phyloP scores from a whole-genome alignment of 2,329 filamentous ascomycete species.

The Colletotrichum sansevieriae region DNA sequence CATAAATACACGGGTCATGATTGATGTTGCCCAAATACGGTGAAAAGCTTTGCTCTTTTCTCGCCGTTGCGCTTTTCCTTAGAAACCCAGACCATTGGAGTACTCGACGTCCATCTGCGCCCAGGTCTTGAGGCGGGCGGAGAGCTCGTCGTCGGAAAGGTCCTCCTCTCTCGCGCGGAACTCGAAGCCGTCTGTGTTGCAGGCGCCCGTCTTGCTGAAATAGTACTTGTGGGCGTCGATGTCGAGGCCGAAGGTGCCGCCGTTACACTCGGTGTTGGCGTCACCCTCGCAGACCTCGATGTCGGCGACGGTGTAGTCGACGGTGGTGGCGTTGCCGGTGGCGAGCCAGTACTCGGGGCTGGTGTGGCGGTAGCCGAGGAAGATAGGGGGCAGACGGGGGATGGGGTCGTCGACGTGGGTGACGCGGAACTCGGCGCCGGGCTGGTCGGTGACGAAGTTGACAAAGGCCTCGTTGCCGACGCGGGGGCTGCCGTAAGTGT shows the following conservation, averaged over 20 bases:
- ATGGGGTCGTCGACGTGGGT: conserved; percentile 78
- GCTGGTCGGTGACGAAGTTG: conserved; percentile 65
- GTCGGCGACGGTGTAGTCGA: conserved; percentile 54
- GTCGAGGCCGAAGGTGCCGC: conserved; percentile 60
- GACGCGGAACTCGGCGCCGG: conserved; percentile 70
- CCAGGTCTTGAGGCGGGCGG: conserved; percentile 53
- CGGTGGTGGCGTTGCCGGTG: conserved; percentile 49
- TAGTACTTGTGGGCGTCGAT: conserved; percentile 62
- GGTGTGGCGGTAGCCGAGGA: conserved; percentile 74
- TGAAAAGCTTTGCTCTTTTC: background rate
- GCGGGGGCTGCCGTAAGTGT: conserved; percentile 77
- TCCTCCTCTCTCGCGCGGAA: conserved; percentile 36
- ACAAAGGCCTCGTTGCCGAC: conserved; percentile 70
- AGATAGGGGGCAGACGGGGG: conserved; percentile 73
- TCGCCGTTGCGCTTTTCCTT: background rate
- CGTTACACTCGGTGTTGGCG: conserved; percentile 64
- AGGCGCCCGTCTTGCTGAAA: conserved; percentile 59
- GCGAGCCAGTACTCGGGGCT: conserved; percentile 77
- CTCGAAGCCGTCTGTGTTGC: conserved; percentile 47
- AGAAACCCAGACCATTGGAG: conserved; percentile 10
- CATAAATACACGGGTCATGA: conserved; percentile 15
- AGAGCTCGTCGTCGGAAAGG: conserved; percentile 54
- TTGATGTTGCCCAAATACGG: conserved; percentile 14
- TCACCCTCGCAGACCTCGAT: conserved; percentile 63
- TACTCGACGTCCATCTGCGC: conserved; percentile 51